A percentile compares a stretch with the other conserved stretches of the same genome.
These are phyloP conservation scores for Geotrichum carabidarum DNA, from an alignment of 1,139 yeast species.

Conservation along the genomic window DNA sequence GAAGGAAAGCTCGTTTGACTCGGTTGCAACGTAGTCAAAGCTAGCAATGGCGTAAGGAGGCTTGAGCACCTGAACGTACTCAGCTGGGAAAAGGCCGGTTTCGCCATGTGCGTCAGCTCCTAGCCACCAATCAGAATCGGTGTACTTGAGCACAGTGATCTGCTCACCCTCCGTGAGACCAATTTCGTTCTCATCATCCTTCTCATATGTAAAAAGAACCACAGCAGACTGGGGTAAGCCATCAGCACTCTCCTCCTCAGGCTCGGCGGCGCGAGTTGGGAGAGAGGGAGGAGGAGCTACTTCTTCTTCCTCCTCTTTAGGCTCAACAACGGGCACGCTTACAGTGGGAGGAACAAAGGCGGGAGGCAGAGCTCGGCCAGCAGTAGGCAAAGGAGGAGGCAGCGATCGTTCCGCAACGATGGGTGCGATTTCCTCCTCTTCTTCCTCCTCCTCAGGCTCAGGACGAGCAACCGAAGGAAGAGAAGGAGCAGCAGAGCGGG, in stretches of 20 bases:
- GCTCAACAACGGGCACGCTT: slow-evolving; percentile 10
- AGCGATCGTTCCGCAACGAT: slow-evolving; percentile 17
- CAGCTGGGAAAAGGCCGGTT: slow-evolving; percentile 69
- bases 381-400: slow-evolving; percentile 9
- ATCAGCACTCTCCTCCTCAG: slow-evolving; percentile 20
- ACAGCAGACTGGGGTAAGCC: slow-evolving; percentile 40
- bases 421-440: slow-evolving; percentile 20
- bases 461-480: slow-evolving; percentile 16
- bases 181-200: slow-evolving; percentile 73
- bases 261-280: slow-evolving; percentile 20
- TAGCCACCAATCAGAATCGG: slow-evolving; percentile 81
- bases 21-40: slow-evolving; percentile 82
- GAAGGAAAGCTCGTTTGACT: slow-evolving; percentile 82
- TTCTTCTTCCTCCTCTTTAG: slow-evolving; percentile 20
- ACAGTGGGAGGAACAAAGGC: slow-evolving; percentile 9
- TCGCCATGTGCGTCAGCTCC: slow-evolving; percentile 60
- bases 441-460: slow-evolving; percentile 15
- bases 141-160: slow-evolving; percentile 59
- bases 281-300: slow-evolving; percentile 19
- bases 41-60: slow-evolving; percentile 67
- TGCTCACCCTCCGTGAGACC: slow-evolving; percentile 60
- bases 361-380: slow-evolving; percentile 21
- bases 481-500: slow-evolving; percentile 6
- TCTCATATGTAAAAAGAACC: slow-evolving; percentile 58
- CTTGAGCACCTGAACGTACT: slow-evolving; percentile 48